Evolutionary conservation across 352 stramenopile species (phyloP).

Genomic region (Globisporangium okanoganense): DNA sequence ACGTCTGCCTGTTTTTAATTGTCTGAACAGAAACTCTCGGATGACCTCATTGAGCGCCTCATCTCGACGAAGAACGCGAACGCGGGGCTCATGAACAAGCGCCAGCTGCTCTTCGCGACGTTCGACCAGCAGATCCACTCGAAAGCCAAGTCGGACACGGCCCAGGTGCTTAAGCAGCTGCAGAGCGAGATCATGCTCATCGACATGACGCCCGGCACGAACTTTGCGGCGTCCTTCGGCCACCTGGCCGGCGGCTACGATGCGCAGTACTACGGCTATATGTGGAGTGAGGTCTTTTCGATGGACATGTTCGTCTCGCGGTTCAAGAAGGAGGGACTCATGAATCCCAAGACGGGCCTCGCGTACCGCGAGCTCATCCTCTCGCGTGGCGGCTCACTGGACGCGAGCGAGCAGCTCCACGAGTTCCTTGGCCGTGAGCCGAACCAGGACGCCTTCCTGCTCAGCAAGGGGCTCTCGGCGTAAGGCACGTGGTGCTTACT

Average conservation of each 20-base stretch:
- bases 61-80: slow-evolving; percentile 87
- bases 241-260: slow-evolving; percentile 80
- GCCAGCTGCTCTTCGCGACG: slow-evolving; percentile 75
- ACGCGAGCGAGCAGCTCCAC: slow-evolving; percentile 75
- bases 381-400: slow-evolving; percentile 72
- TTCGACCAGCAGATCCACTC: slow-evolving; percentile 88
- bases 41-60: slow-evolving; percentile 74
- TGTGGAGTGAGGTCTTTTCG: slow-evolving; percentile 89
- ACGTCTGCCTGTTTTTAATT: slow-evolving; percentile 2
- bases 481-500: neutral
- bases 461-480: slow-evolving; percentile 58
- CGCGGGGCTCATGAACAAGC: slow-evolving; percentile 77
- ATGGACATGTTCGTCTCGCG: slow-evolving; percentile 89
- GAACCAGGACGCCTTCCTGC: slow-evolving; percentile 79
- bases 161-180: slow-evolving; percentile 72
- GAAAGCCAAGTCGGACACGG: slow-evolving; percentile 76
- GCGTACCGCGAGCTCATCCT: slow-evolving; percentile 86
- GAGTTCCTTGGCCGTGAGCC: slow-evolving; percentile 79
- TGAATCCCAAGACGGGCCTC: slow-evolving; percentile 77
- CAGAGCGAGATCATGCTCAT: slow-evolving; percentile 86
- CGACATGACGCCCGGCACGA: slow-evolving; percentile 81
- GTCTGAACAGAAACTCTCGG: slow-evolving; percentile 59
- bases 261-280: slow-evolving; percentile 86
- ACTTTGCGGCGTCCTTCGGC: slow-evolving; percentile 82
- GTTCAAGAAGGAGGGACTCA: slow-evolving; percentile 82